Evolutionary conservation across 1,284 basidiomycete species (phyloP), one percentile per base, ranked within the genome.

Genomic region (Athelia sp.): DNA sequence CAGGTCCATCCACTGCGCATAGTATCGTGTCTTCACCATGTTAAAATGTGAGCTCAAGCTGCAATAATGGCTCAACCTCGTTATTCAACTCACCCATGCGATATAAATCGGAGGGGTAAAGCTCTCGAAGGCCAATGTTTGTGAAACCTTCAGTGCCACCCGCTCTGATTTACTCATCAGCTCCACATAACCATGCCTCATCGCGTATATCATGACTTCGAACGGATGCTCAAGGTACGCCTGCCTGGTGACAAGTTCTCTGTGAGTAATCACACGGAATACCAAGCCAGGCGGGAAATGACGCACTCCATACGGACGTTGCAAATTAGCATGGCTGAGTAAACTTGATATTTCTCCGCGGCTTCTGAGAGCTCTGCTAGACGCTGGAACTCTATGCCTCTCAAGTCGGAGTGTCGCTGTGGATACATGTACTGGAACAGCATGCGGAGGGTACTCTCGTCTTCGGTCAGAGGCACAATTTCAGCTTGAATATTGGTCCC

Each of bases 371-470:
- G 19, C 4, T 45, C 32, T 1, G 46, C 48, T 11, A 51, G 31
- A 1, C 36, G 19, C 9, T 10, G 10, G 36, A 58, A 56, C 1
- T 50, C 49, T 19, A 56, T 9, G 1, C 4, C 3, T 2, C 17
- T 29, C 13, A 56, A 36, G 34, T 54, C 48, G 2, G 54, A 54
- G 13, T 29, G 26, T 4, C 26, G 26, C n/a, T 52, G 56, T 1
- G 49, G 49, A 34, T 52, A 52, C 56, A 58, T 58, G 54, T 51
- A 54, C 29, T 54, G 56, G 18, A 57, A 50, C 6, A 58, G 44
- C 9, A 54, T n/a, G 1, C 47, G 48, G 4, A 54, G 50, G n/a
- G 51, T 48, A 4, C 14, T 29, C 13, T 45, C 26, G 15, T 17
- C 24, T 44, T 56, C 53, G 8, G 50, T 49, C 4, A 57, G 45